Percentiles rank a stretch among this genome's conserved stretches.
Evolutionary conservation across 768 basidiomycete species (phyloP).

Genomic region (Arthromyces matolae): DNA sequence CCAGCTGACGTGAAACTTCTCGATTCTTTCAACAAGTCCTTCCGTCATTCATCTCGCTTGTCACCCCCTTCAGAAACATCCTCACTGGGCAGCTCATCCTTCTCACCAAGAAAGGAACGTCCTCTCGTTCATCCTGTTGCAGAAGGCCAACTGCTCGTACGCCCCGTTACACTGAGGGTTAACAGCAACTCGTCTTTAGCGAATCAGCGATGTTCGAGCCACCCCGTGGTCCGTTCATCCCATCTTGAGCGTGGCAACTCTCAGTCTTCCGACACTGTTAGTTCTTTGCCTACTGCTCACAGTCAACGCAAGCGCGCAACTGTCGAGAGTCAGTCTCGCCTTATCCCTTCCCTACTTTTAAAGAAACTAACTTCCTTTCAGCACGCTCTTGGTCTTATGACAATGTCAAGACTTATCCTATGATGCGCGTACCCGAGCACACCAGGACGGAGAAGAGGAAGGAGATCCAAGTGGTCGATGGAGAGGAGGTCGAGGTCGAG

Average conservation of each 20-base stretch:
- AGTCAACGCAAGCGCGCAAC: slow-evolving; percentile 37
- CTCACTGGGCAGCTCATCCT: slow-evolving; percentile 33
- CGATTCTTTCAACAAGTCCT: slow-evolving; percentile 51
- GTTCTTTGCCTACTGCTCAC: slow-evolving; percentile 19
- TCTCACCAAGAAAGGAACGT: slow-evolving; percentile 43
- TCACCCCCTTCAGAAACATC: slow-evolving; percentile 28
- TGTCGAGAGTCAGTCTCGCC: slow-evolving; percentile 47
- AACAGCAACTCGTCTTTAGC: slow-evolving; percentile 32
- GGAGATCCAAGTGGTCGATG: slow-evolving; percentile 49
- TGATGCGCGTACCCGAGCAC: slow-evolving; percentile 53
- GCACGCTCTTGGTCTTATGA: slow-evolving; percentile 78
- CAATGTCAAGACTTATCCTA: slow-evolving; percentile 63
- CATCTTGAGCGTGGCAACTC: slow-evolving; percentile 24
- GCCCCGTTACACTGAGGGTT: slow-evolving; percentile 39
- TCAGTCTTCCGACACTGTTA: slow-evolving; percentile 19
- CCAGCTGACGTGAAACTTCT: no score
- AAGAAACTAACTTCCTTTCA: slow-evolving; percentile 30
- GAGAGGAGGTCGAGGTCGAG: slow-evolving; percentile 35
- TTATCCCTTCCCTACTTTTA: no score
- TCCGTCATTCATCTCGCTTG: slow-evolving; percentile 50
- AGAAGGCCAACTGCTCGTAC: slow-evolving; percentile 60
- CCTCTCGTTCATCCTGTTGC: slow-evolving; percentile 55
- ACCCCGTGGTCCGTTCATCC: slow-evolving; percentile 29
- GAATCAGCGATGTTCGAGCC: slow-evolving; percentile 29
- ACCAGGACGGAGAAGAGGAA: slow-evolving; percentile 45